A percentile compares a stretch with the other conserved stretches of the same genome.
Evolutionary conservation across 768 basidiomycete species (phyloP).

Genomic region (Lactarius deliciosus): DNA sequence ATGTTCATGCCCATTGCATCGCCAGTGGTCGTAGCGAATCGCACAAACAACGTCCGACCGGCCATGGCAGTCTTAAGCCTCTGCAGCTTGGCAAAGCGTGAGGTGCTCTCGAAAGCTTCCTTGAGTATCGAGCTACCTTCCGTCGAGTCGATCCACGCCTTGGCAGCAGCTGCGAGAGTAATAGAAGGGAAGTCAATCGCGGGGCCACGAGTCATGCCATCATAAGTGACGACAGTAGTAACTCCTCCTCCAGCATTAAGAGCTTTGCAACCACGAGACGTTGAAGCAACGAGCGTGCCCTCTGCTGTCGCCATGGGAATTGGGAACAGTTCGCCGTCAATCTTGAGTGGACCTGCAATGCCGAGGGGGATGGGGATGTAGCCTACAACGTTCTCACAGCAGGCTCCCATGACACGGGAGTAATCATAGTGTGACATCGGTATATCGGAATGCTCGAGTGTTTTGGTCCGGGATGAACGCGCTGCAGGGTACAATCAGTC

Average conservation of each 20-base stretch:
- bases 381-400: slow-evolving; percentile 98
- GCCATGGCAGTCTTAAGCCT: slow-evolving; percentile 87
- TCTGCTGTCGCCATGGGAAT: slow-evolving; percentile 99
- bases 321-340: slow-evolving; percentile 81
- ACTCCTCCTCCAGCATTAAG: slow-evolving; percentile 96
- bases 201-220: slow-evolving; percentile 99
- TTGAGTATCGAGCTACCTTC: slow-evolving; percentile 77
- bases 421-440: slow-evolving; percentile 91
- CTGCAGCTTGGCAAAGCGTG: slow-evolving; percentile 86
- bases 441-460: slow-evolving; percentile 78
- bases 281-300: slow-evolving; percentile 96
- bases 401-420: slow-evolving; percentile 89
- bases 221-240: slow-evolving; percentile 85
- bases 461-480: slow-evolving; percentile 79
- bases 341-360: slow-evolving; percentile 90
- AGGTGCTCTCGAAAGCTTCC: slow-evolving; percentile 90
- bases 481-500: slow-evolving; percentile 45
- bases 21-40: slow-evolving; percentile 92
- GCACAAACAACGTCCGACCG: slow-evolving; percentile 88
- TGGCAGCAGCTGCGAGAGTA: slow-evolving; percentile 75
- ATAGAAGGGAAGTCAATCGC: slow-evolving; percentile 92
- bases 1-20: slow-evolving; percentile 99
- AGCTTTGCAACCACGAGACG: slow-evolving; percentile 96
- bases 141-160: slow-evolving; percentile 81
- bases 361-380: slow-evolving; percentile 96